Evolutionary conservation across 176 grass and related monocot species (phyloP).

Genomic region (Bothriochloa decipiens): DNA sequence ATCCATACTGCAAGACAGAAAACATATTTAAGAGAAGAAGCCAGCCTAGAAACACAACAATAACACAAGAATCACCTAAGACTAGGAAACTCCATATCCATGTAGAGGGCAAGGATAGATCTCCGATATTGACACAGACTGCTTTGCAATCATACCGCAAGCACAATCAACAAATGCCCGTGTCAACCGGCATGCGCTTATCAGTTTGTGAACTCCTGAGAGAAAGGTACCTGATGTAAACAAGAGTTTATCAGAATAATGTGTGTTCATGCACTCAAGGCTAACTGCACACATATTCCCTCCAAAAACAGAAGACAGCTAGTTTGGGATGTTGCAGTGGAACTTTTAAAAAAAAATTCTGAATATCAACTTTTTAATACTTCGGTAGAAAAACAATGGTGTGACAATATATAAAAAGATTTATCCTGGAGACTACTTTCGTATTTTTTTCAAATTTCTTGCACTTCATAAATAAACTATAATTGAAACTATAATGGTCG

Average conservation of each 20-base stretch:
- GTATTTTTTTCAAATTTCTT: too few species aligned
- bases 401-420: not conserved
- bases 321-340: not conserved
- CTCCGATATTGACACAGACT: constrained; percentile 74
- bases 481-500: not conserved
- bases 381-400: not conserved
- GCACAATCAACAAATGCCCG: constrained; percentile 58
- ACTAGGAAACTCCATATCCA: constrained; percentile 30
- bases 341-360: not conserved
- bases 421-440: not conserved
- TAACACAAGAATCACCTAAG: constrained; percentile 20
- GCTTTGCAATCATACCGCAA: constrained; percentile 53
- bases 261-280: not conserved
- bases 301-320: not conserved
- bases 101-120: constrained; percentile 39
- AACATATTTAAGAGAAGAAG: constrained; percentile 2
- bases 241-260: constrained; percentile 26
- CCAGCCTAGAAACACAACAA: constrained; percentile 13
- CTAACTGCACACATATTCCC: not conserved
- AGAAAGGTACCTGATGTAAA: constrained; percentile 61
- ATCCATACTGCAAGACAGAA: constrained; percentile 70
- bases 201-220: constrained; percentile 71
- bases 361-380: not conserved
- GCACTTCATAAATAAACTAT: not conserved
- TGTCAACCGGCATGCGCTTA: constrained; percentile 68